Evolutionary conservation across 2,329 filamentous ascomycete genomes (phyloP).

Genomic region (Aspergillus melleus): DNA sequence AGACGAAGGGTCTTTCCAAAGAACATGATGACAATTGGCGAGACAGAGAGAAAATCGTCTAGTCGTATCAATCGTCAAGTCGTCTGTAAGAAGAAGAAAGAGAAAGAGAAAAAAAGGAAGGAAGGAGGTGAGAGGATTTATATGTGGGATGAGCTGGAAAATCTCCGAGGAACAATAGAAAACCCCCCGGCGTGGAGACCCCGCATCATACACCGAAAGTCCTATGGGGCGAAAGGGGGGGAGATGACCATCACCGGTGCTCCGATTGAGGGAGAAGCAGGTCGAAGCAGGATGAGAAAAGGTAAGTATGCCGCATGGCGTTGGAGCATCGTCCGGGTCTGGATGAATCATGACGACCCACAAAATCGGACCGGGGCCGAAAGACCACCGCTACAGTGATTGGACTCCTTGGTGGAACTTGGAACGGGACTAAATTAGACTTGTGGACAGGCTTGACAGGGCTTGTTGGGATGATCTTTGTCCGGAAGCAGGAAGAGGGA

Average conservation of each 20-base stretch:
- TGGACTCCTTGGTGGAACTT: neutral
- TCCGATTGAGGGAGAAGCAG: neutral
- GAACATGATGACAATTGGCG: neutral
- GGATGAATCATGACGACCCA: neutral
- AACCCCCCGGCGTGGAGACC: constrained; percentile 1
- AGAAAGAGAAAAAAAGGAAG: neutral
- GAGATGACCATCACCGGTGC: neutral
- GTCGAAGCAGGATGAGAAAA: neutral
- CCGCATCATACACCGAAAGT: neutral
- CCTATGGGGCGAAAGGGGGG: neutral
- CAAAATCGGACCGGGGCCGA: neutral
- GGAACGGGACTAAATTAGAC: neutral
- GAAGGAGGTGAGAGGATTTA: neutral
- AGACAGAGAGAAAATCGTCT: neutral
- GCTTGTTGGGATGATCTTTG: neutral
- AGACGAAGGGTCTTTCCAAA: constrained; percentile 14
- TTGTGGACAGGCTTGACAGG: neutral
- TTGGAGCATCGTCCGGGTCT: neutral
- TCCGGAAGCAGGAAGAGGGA: neutral
- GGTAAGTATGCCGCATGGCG: neutral
- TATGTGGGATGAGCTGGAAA: neutral
- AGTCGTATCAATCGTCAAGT: neutral
- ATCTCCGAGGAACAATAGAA: neutral
- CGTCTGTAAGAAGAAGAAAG: neutral
- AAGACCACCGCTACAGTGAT: neutral